phyloP scores from a whole-genome alignment of 805 yeast species.

The Brettanomyces bruxellensis region DNA sequence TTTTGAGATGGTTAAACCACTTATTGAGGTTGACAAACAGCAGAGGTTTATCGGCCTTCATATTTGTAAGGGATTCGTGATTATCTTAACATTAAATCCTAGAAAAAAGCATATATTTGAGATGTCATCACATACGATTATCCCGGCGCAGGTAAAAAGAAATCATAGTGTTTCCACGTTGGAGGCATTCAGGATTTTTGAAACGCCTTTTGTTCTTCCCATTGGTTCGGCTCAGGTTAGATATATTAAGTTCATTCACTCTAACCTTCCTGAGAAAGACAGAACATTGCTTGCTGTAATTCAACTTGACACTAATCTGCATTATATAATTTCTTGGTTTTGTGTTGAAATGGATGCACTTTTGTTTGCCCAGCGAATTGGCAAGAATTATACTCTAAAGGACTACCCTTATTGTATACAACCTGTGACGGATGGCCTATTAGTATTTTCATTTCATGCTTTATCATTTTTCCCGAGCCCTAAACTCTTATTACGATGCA shows the following conservation, averaged over 20 bases:
- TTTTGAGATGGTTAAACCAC: conserved; percentile 9
- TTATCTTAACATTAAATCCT: conserved; percentile 14
- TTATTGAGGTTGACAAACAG: conserved; percentile 13
- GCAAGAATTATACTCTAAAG: too few relatives aligned
- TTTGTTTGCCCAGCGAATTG: too few relatives aligned
- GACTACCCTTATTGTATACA: too few relatives aligned
- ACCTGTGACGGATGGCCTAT: too few relatives aligned
- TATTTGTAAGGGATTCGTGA: conserved; percentile 11
- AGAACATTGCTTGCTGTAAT: conserved; percentile 9
- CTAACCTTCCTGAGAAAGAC: conserved; percentile 2
- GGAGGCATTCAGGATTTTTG: conserved; percentile 10
- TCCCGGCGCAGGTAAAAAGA: conserved; percentile 10
- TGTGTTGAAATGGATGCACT: background rate
- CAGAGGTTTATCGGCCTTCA: conserved; percentile 14
- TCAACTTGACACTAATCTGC: conserved; percentile 10
- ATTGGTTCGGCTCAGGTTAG: conserved; percentile 11
- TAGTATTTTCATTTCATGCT: too few relatives aligned
- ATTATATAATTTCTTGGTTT: conserved; percentile 10
- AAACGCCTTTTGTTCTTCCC: conserved; percentile 8
- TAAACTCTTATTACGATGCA: too few relatives aligned
- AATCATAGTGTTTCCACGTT: conserved; percentile 7
- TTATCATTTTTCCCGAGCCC: too few relatives aligned
- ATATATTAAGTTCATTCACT: conserved; percentile 6
- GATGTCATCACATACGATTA: conserved; percentile 8
- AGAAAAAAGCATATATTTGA: conserved; percentile 11